phyloP scores from a whole-genome alignment of 805 yeast species.

The Wickerhamomyces sydowiorum region DNA sequence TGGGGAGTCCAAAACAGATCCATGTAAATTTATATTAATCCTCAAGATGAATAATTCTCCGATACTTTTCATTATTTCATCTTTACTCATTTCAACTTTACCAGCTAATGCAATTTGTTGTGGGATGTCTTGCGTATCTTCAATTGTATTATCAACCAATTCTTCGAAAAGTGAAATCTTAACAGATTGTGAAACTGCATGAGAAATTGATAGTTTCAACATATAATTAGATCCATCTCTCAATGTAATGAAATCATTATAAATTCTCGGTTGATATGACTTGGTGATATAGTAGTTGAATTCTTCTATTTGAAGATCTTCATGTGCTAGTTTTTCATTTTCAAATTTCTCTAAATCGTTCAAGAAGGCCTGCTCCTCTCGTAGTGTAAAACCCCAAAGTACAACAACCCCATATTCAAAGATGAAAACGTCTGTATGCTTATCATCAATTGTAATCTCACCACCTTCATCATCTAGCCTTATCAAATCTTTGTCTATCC shows the following conservation, averaged over 20 bases:
- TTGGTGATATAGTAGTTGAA: slow-evolving; percentile 92
- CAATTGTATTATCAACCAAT: slow-evolving; percentile 92
- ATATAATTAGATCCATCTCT: slow-evolving; percentile 86
- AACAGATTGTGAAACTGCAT: slow-evolving; percentile 93
- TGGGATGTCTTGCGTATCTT: slow-evolving; percentile 95
- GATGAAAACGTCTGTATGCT: slow-evolving; percentile 72
- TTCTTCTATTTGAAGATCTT: slow-evolving; percentile 91
- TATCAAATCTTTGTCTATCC: slow-evolving; percentile 43
- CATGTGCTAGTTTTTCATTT: slow-evolving; percentile 83
- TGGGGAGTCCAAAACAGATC: slow-evolving; percentile 90
- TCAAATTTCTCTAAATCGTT: slow-evolving; percentile 87
- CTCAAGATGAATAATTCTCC: slow-evolving; percentile 91
- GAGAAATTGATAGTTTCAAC: slow-evolving; percentile 89
- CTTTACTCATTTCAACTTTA: slow-evolving; percentile 89
- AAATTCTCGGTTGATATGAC: slow-evolving; percentile 91
- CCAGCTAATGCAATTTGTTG: slow-evolving; percentile 94
- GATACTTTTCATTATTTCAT: slow-evolving; percentile 93
- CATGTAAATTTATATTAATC: slow-evolving; percentile 77
- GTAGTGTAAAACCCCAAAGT: slow-evolving; percentile 87
- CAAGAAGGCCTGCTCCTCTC: slow-evolving; percentile 78
- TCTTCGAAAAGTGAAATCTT: slow-evolving; percentile 95
- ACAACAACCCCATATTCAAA: slow-evolving; percentile 98
- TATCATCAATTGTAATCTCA: slow-evolving; percentile 80
- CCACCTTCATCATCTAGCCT: slow-evolving; percentile 93
- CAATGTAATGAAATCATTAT: slow-evolving; percentile 90